Evolutionary conservation across 2,329 filamentous ascomycete genomes (phyloP).

Genomic region (Fusarium gaditjirri): DNA sequence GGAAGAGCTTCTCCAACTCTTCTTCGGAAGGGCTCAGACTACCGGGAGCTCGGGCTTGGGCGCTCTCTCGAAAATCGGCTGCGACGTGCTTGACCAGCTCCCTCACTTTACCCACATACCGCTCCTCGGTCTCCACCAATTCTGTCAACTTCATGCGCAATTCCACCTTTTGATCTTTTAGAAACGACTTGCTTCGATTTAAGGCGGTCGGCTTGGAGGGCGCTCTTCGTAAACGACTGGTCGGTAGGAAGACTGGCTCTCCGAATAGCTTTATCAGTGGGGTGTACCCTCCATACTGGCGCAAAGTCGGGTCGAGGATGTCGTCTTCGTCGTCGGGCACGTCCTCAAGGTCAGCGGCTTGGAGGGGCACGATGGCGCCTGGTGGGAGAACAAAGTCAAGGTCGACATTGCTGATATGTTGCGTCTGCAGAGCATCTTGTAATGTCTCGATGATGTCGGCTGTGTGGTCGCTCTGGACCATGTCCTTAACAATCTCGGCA

Average conservation of each 20-base stretch:
- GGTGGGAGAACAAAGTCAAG: constrained; percentile 86
- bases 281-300: constrained; percentile 81
- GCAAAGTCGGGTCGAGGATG: constrained; percentile 69
- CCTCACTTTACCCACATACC: constrained; percentile 89
- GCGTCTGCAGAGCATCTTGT: constrained; percentile 79
- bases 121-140: constrained; percentile 90
- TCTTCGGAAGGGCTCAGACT: constrained; percentile 78
- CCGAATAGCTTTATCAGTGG: constrained; percentile 82
- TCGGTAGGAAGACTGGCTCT: constrained; percentile 86
- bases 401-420: constrained; percentile 86
- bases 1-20: constrained; percentile 82
- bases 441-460: constrained; percentile 78
- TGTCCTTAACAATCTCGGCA: constrained; percentile 85
- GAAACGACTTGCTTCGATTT: constrained; percentile 81
- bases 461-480: constrained; percentile 83
- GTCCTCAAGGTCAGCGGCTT: constrained; percentile 68
- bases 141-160: constrained; percentile 90
- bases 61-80: constrained; percentile 79
- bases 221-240: constrained; percentile 82
- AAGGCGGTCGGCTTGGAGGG: constrained; percentile 87
- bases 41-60: constrained; percentile 64
- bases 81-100: constrained; percentile 85
- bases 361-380: constrained; percentile 75
- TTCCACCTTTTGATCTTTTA: constrained; percentile 83
- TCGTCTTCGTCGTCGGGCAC: constrained; percentile 72